A percentile compares a stretch with the other conserved stretches of the same genome.
Evolutionary conservation across 495 filamentous ascomycete genomes (phyloP).

Genomic region (Trichoderma reesei): DNA sequence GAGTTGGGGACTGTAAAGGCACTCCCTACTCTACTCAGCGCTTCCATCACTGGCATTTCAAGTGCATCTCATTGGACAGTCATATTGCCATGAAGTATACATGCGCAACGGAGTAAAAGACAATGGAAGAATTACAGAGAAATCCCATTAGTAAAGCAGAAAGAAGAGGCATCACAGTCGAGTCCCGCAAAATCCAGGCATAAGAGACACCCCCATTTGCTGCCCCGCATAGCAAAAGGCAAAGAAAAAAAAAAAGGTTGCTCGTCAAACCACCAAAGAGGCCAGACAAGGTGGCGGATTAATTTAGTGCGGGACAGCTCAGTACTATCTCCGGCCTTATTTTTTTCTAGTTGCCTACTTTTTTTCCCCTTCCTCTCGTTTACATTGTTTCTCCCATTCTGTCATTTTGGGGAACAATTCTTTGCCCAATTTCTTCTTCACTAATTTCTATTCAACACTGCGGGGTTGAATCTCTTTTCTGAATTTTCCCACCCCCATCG

Average conservation of each 20-base stretch:
- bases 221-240: not conserved
- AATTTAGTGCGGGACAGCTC: slow-evolving; percentile 6
- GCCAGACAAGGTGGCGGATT: not conserved
- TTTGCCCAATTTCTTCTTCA: not conserved
- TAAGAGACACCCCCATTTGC: not conserved
- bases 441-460: not conserved
- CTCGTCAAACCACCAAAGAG: not conserved
- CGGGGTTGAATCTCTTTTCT: not conserved
- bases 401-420: not conserved
- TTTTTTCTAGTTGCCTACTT: not conserved
- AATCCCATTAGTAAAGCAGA: no score
- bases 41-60: no score
- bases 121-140: no score
- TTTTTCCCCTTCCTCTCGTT: slow-evolving; percentile 5
- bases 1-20: no score
- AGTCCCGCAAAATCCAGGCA: no score
- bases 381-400: slow-evolving; percentile 5
- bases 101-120: no score
- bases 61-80: no score
- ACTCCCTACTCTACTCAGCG: no score
- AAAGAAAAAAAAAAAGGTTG: not conserved
- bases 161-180: no score
- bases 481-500: not conserved
- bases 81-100: no score
- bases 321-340: not conserved